These are phyloP conservation scores for Pythium diclinum DNA, from an alignment of 352 stramenopile genomes.

Conservation along the genomic window DNA sequence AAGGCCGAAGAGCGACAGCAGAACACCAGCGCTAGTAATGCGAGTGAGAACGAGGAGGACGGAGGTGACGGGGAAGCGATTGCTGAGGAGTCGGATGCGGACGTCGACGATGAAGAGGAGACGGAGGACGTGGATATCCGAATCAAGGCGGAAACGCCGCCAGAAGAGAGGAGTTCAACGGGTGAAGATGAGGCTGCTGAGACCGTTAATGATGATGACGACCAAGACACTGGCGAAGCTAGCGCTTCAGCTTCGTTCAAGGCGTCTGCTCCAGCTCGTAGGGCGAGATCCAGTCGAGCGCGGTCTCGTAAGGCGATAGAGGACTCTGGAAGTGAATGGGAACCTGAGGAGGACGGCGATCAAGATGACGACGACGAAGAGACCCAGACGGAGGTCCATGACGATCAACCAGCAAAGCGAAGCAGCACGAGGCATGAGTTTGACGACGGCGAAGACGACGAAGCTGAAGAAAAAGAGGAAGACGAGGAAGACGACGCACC, in stretches of 20 bases:
- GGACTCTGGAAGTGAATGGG: slow-evolving; percentile 4
- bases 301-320: not conserved
- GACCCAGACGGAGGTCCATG: slow-evolving; percentile 4
- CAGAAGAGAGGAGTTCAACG: not conserved
- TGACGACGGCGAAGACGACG: slow-evolving; percentile 1
- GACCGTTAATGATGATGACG: slow-evolving; percentile 7
- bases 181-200: slow-evolving; percentile 6
- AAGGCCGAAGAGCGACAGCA: not conserved
- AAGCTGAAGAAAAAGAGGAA: slow-evolving; percentile 5
- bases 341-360: slow-evolving; percentile 8
- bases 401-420: not conserved
- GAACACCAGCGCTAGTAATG: not conserved
- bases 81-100: not conserved
- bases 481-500: slow-evolving; percentile 19
- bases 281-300: not conserved
- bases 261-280: not conserved
- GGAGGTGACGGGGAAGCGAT: not conserved
- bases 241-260: not conserved
- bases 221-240: not conserved
- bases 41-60: not conserved
- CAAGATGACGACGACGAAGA: slow-evolving; percentile 16
- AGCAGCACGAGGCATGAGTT: not conserved
- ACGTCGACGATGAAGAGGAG: not conserved
- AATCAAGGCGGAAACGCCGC: slow-evolving; percentile 1
- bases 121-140: not conserved